Base-by-base conservation (phyloP, 805 yeast species). In the Teunomyces funiuensis region DNA sequence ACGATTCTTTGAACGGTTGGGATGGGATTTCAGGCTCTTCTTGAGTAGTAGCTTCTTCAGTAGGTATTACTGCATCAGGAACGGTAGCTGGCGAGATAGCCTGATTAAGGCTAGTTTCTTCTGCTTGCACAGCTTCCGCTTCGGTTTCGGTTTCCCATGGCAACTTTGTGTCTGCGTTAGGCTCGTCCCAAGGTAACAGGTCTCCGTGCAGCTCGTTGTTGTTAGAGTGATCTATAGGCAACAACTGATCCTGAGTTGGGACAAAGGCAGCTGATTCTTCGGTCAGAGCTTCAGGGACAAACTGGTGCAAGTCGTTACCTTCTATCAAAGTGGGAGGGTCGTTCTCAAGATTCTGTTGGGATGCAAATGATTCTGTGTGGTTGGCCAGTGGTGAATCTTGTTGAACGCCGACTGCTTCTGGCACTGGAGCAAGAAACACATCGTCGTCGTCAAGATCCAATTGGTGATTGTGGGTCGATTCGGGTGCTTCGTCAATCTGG, bases 271-370 rank as follows among this genome's bases (percentile, higher is more conserved):
- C 3, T 4, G 15, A 20, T n/a, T 3, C 23, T 7, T n/a, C 28
- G 9, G n/a, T 10, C 4, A 28, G 17, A 11, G 3, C 14, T 17
- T 49, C 49, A 7, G 57, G 54, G 11, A 51, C 46, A 10, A 41
- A 50, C 30, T 44, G 48, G 36, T 49, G 52, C 11, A 53, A 37
- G 19, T 51, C 50, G n/a, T 50, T 43, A 25, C 45, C 51, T 17
- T 40, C 50, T 6, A 50, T 36, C 33, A 53, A 45, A 8, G 53
- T 51, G 16, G 37, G 20, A 13, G 52, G 49, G n/a, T 15, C 19
- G n/a, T 9, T 19, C 30, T 23, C 10, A 13, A 7, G 4, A 13
- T 18, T 13, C 18, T 13, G 20, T 13, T 29, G 33, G 19, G 18
- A 9, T 15, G 33, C 33, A 13, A 7, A 13, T 8, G 33, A n/a